Conservation (phyloP, 768 basidiomycete species). For the Rhodotorula diobovata region DNA sequence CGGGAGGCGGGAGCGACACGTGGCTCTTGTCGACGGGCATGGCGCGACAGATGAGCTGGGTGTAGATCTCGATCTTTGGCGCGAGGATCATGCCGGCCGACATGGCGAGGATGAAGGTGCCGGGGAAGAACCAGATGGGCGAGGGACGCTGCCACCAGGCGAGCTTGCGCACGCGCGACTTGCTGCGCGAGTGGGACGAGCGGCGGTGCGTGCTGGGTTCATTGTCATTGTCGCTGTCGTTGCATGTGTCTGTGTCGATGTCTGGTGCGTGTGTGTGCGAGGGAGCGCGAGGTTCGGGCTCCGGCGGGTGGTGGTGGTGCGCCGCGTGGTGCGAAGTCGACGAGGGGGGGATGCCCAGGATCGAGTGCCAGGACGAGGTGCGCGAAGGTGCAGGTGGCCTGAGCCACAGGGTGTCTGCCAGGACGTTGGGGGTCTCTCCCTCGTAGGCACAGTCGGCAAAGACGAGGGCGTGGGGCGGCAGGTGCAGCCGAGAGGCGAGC, state of each 20-base stretch:
- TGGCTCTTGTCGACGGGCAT: background rate
- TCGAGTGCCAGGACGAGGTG: background rate
- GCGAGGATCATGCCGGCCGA: constrained; percentile 29
- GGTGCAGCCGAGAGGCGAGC: background rate
- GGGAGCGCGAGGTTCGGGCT: background rate
- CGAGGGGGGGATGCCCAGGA: too few relatives aligned
- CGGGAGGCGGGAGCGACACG: constrained; percentile 6
- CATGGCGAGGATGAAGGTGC: constrained; percentile 21
- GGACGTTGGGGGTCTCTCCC: background rate
- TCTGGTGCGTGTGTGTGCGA: background rate
- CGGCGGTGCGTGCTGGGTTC: background rate
- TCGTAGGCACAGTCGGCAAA: background rate
- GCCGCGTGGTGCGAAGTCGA: background rate
- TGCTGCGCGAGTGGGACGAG: constrained; percentile 5
- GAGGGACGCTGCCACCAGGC: constrained; percentile 20
- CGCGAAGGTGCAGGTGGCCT: background rate
- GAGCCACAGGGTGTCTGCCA: background rate
- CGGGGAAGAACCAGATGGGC: constrained; percentile 27
- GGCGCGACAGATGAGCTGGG: constrained; percentile 20
- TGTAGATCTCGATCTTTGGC: constrained; percentile 20
- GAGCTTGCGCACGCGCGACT: background rate
- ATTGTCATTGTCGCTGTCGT: background rate
- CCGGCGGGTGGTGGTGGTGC: background rate
- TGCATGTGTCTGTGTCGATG: background rate
- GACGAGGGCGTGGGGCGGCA: background rate